phyloP scores from a whole-genome alignment of 257 asterid genomes.

The Rhazya stricta region DNA sequence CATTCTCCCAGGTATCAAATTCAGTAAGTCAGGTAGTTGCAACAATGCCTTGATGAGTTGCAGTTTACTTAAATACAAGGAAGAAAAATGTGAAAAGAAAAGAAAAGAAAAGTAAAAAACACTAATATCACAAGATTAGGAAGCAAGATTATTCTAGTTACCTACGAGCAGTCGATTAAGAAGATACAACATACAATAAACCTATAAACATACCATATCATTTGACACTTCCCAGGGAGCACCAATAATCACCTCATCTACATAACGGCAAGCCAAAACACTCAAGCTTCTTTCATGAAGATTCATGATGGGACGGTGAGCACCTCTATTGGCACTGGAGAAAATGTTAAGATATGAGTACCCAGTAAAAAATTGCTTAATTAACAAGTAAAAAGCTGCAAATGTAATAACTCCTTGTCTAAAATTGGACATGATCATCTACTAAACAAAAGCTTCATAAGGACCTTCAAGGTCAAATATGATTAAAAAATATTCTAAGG shows the following conservation, averaged over 20 bases:
- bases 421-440: neutral
- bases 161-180: neutral
- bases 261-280: conserved; percentile 94
- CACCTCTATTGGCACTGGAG: conserved; percentile 82
- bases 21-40: neutral
- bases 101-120: neutral
- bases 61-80: neutral
- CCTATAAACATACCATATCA: conserved; percentile 63
- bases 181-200: conserved; percentile 13
- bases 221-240: conserved; percentile 97
- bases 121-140: neutral
- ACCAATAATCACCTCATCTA: conserved; percentile 96
- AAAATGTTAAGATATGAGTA: neutral
- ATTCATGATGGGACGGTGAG: conserved; percentile 98
- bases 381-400: neutral
- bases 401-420: neutral
- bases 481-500: too few species aligned
- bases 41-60: neutral
- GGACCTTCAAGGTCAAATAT: neutral
- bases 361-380: neutral
- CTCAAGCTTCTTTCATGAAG: conserved; percentile 99
- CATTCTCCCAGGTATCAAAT: too few species aligned
- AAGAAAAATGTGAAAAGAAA: neutral
- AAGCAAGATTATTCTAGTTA: neutral
- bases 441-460: neutral